Evolutionary conservation across 352 stramenopile genomes (phyloP), one percentile per base, ranked within the genome.

Genomic region (Phytophthora megakarya): DNA sequence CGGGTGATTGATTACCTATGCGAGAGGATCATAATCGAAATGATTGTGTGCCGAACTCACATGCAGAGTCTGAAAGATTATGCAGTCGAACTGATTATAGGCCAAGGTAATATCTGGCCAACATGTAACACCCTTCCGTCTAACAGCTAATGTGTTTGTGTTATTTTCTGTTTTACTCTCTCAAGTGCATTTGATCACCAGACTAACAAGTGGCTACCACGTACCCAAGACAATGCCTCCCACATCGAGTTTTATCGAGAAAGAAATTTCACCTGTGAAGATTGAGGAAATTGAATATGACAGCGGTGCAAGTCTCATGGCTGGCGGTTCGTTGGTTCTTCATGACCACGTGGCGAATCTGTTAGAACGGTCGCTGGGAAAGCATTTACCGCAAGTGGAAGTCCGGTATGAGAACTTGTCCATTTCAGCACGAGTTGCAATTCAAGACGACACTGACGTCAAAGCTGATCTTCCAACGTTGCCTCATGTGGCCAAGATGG

Each of bases 331-430:
- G 12, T 63, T 73, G 19, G 71, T 47, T 13, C 62, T 78, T 37
- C 58, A 78, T 38, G 58, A 59, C 10, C 52, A 73, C 25, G 57
- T 75, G n/a, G 61, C 71, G 2, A 43, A 26, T 12, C 54, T 47
- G n/a, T 48, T 80, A 38, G 67, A 80, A 49, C n/a, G 9, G 16
- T 56, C 72, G 15, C 19, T 80, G 26, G 72, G 63, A 9, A 53
- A 67, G 22, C 19, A 38, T 12, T 64, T 80, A 19, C 71, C 71
- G 13, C 71, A 80, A 54, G 55, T 78, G 51, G 71, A 80, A 52
- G 42, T 61, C 5, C 52, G 52, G 1, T 61, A 52, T n/a, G 42
- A 61, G 15, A 38, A 52, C 19, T 9, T 52, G 28, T 52, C 40
- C 7, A 52, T 52, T 22, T 61, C 52, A 32, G 39, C 39, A 9